These are phyloP conservation scores for Ceratocystis colombiana DNA, from an alignment of 2,329 filamentous ascomycete species.

Conservation along the genomic window DNA sequence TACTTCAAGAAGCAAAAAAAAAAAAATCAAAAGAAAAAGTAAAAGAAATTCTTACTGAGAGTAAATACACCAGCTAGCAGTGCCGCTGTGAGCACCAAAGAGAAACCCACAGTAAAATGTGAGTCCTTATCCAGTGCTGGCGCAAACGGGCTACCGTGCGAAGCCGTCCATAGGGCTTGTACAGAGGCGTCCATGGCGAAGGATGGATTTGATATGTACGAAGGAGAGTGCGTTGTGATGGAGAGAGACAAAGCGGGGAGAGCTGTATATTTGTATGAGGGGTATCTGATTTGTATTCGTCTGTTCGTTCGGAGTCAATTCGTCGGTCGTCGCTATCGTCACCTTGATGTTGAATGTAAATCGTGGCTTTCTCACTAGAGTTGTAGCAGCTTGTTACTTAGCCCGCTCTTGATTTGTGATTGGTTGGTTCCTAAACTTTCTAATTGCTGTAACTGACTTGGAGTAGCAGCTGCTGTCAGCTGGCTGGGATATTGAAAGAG, in stretches of 20 bases:
- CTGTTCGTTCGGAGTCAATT: background rate
- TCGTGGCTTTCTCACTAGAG: constrained; percentile 5
- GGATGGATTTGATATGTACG: background rate
- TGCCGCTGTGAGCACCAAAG: constrained; percentile 62
- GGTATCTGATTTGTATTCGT: background rate
- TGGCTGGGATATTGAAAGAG: background rate
- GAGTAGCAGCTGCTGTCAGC: background rate
- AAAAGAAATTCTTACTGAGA: constrained; percentile 54
- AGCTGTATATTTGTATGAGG: constrained; percentile 10
- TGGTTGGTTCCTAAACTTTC: background rate
- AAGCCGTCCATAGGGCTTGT: constrained; percentile 86
- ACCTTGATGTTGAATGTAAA: background rate
- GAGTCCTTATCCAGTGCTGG: constrained; percentile 69
- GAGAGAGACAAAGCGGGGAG: background rate
- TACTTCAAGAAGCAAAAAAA: background rate
- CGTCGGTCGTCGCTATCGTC: background rate
- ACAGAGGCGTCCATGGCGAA: constrained; percentile 62
- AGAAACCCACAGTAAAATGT: constrained; percentile 74
- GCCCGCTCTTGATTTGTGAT: background rate
- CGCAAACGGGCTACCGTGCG: constrained; percentile 73
- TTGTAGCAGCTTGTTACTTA: background rate
- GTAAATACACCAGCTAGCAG: constrained; percentile 69
- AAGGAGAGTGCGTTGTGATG: background rate
- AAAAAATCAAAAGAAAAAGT: background rate
- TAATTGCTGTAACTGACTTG: background rate